phyloP scores from a whole-genome alignment of 768 basidiomycete species.

The Lactifluus piperatus region DNA sequence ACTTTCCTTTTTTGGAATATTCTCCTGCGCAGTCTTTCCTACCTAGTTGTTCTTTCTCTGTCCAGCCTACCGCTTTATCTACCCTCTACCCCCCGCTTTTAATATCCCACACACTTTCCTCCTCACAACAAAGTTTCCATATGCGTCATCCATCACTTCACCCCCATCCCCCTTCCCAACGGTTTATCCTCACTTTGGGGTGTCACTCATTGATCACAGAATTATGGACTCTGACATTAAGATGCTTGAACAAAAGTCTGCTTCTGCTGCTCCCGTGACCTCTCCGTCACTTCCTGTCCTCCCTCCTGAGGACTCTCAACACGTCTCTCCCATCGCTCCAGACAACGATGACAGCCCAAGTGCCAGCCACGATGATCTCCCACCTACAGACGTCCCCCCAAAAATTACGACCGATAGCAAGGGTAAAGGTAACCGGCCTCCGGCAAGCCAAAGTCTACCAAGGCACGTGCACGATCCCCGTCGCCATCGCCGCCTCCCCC shows the following conservation, averaged over 20 bases:
- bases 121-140: neutral
- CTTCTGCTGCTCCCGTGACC: slow-evolving; percentile 3
- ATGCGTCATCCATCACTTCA: neutral
- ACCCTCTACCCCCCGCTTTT: neutral
- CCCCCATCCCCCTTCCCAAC: neutral
- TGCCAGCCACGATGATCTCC: slow-evolving; percentile 20
- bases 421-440: slow-evolving; percentile 17
- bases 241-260: slow-evolving; percentile 10
- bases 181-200: too few relatives aligned
- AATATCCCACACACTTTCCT: too few relatives aligned
- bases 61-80: too few relatives aligned
- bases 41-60: too few relatives aligned
- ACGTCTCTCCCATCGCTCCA: slow-evolving; percentile 1
- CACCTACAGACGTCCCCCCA: slow-evolving; percentile 14
- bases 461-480: slow-evolving; percentile 37
- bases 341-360: slow-evolving; percentile 7
- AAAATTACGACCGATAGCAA: slow-evolving; percentile 20
- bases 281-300: neutral
- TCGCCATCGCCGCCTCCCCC: slow-evolving; percentile 50
- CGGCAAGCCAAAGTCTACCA: slow-evolving; percentile 45
- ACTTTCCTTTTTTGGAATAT: slow-evolving; percentile 27
- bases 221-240: slow-evolving; percentile 13
- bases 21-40: slow-evolving; percentile 9
- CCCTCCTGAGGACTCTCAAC: slow-evolving; percentile 11
- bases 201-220: too few relatives aligned